Evolutionary conservation across 345 rosid species (phyloP).

Genomic region (Excoecaria agallocha): DNA sequence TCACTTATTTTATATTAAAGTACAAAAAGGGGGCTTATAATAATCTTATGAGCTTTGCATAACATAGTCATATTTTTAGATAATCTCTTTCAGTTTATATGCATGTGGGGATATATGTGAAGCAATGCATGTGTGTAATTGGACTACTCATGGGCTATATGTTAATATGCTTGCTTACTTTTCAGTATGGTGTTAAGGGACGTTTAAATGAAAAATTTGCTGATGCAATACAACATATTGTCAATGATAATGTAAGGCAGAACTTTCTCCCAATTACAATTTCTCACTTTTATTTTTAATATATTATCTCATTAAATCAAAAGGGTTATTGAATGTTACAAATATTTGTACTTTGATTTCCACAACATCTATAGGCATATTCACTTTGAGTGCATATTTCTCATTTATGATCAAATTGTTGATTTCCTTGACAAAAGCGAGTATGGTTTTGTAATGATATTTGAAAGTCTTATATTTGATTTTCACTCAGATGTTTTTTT

Average conservation of each 20-base stretch:
- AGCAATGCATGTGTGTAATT: slow-evolving; percentile 12
- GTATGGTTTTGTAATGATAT: slow-evolving; percentile 38
- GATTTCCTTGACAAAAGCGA: slow-evolving; percentile 79
- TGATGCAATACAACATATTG: slow-evolving; percentile 57
- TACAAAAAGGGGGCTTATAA: too few relatives aligned
- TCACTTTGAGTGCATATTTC: slow-evolving; percentile 92
- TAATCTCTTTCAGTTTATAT: too few relatives aligned
- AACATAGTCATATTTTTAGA: background rate
- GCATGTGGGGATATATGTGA: background rate
- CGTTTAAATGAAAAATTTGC: slow-evolving; percentile 73
- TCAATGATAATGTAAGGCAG: slow-evolving; percentile 86
- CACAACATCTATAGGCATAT: slow-evolving; percentile 86
- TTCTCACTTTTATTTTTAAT: slow-evolving; percentile 4
- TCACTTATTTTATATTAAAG: slow-evolving; percentile 1
- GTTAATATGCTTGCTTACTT: slow-evolving; percentile 26
- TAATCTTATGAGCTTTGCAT: background rate
- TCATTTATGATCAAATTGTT: slow-evolving; percentile 81
- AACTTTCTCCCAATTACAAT: slow-evolving; percentile 28
- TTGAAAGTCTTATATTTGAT: background rate
- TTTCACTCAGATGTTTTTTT: background rate
- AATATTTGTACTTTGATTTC: slow-evolving; percentile 95
- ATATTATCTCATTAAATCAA: slow-evolving; percentile 18
- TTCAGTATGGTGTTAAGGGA: slow-evolving; percentile 95
- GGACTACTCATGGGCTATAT: slow-evolving; percentile 15
- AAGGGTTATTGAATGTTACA: slow-evolving; percentile 36